Evolutionary conservation across 306 rosid genomes (phyloP).

Genomic region (Medicago ruthenica): DNA sequence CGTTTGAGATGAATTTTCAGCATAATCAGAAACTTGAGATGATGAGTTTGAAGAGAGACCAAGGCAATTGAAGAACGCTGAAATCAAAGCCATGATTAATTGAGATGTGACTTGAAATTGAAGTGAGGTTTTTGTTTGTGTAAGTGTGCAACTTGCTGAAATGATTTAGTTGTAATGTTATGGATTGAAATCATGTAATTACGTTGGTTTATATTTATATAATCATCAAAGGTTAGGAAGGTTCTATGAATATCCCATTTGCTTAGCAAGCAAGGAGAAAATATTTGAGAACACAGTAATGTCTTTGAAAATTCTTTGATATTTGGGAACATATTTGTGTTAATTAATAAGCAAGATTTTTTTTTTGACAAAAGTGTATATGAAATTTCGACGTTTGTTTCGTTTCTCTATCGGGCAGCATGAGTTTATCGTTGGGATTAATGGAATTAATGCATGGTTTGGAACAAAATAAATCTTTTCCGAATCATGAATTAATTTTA

Average conservation of each 20-base stretch:
- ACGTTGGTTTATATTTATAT: not conserved
- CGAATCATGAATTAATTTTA: no score
- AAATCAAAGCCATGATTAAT: conserved; percentile 11
- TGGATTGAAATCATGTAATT: not conserved
- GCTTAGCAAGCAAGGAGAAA: not conserved
- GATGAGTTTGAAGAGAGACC: not conserved
- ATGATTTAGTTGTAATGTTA: not conserved
- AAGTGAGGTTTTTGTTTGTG: no score
- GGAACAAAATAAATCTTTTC: no score
- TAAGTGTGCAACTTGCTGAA: not conserved
- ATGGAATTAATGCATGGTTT: no score
- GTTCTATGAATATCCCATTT: not conserved
- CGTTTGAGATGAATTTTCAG: not conserved
- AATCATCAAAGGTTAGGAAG: not conserved
- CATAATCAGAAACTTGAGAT: conserved; percentile 34
- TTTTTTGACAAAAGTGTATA: no score
- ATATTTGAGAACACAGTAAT: not conserved
- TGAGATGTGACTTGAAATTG: not conserved
- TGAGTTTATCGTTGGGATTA: no score
- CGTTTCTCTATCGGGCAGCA: no score
- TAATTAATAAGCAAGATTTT: no score
- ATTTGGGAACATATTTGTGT: no score
- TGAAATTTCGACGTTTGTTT: no score
- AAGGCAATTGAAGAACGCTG: conserved; percentile 30
- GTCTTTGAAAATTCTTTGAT: not conserved